Conservation (phyloP, 2,329 filamentous ascomycete species). For the Aspergillus chevalieri region DNA sequence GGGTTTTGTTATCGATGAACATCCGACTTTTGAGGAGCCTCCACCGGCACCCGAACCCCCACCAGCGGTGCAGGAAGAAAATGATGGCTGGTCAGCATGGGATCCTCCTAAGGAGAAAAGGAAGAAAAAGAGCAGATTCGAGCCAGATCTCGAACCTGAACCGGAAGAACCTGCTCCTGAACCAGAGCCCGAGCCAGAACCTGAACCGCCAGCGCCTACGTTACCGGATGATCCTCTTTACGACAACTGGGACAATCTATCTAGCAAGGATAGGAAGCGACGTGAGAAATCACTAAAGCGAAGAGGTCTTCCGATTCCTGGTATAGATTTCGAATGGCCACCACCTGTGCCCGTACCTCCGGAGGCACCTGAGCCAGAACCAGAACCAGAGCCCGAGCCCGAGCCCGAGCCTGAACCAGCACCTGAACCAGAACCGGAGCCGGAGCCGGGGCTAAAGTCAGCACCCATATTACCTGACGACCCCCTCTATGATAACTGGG, state of each 20-base stretch:
- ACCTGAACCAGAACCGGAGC: not conserved
- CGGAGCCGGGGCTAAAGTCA: not conserved
- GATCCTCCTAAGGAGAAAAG: constrained; percentile 18
- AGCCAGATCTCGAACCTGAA: not conserved
- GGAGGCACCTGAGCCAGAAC: too few species aligned
- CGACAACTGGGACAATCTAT: constrained; percentile 7
- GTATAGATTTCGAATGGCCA: too few species aligned
- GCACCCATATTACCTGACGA: constrained; percentile 6
- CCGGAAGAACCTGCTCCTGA: not conserved
- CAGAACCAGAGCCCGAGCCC: too few species aligned
- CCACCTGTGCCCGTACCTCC: too few species aligned
- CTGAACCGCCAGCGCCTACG: not conserved
- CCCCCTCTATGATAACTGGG: constrained; percentile 10
- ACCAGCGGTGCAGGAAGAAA: constrained; percentile 19
- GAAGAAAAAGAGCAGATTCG: constrained; percentile 22
- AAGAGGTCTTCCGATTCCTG: constrained; percentile 13
- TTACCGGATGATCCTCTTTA: constrained; percentile 14
- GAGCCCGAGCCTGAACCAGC: not conserved
- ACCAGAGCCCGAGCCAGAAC: not conserved
- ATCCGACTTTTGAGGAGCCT: constrained; percentile 11
- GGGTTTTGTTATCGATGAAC: constrained; percentile 20
- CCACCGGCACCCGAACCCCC: constrained; percentile 11
- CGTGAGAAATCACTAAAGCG: constrained; percentile 12
- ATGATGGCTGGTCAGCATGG: constrained; percentile 19
- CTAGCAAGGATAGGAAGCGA: constrained; percentile 14